These are phyloP conservation scores for Acanthamoeba royreba DNA, from an alignment of 208 protist genomes.

Conservation along the genomic window DNA sequence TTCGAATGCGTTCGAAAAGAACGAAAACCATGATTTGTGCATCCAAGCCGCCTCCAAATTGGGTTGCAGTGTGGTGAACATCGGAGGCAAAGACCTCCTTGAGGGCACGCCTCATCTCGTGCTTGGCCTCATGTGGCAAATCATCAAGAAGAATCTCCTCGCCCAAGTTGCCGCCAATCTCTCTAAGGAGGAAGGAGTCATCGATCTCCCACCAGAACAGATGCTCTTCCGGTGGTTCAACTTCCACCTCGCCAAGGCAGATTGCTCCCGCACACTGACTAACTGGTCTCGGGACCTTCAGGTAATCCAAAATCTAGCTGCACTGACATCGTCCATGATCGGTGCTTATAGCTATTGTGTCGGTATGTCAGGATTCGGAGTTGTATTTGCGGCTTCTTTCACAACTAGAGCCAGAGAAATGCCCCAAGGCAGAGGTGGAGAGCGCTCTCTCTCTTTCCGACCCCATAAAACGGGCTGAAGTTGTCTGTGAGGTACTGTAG, in stretches of 20 bases:
- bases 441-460: not conserved
- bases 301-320: conserved; percentile 61
- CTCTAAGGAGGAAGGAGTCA: conserved; percentile 36
- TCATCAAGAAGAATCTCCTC: conserved; percentile 80
- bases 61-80: conserved; percentile 85
- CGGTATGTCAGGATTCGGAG: not conserved
- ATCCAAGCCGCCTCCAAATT: conserved; percentile 83
- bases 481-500: not conserved
- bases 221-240: conserved; percentile 88
- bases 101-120: conserved; percentile 73
- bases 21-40: conserved; percentile 83
- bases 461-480: not conserved
- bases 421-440: not conserved
- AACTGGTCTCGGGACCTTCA: conserved; percentile 80
- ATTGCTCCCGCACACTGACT: conserved; percentile 62
- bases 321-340: conserved; percentile 25
- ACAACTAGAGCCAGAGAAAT: not conserved
- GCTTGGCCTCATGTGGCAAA: conserved; percentile 87
- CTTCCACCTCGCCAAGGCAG: conserved; percentile 81
- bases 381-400: not conserved
- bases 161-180: conserved; percentile 73
- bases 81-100: conserved; percentile 77
- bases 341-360: not conserved
- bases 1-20: conserved; percentile 74
- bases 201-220: conserved; percentile 78